Evolutionary conservation across 768 basidiomycete genomes (phyloP), one percentile per base, ranked within the genome.

Genomic region (Termitomyces sp.): DNA sequence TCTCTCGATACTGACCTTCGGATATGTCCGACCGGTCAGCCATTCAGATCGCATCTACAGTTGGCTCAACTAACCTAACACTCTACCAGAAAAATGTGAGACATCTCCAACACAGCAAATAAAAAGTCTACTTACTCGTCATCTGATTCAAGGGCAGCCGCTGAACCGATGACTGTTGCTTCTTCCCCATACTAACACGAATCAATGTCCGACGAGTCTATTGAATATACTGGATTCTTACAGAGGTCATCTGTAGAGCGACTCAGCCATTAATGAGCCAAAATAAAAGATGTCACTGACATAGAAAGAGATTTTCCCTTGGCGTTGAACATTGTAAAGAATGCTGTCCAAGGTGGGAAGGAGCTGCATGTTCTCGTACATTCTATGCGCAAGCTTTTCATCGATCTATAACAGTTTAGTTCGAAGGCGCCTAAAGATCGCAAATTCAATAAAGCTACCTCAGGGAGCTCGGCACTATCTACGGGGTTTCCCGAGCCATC

Each of bases 241-340:
- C 94, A 72, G 73, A 90, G 43, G 91, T 91, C 86, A 93, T 91
- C 91, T 91, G 65, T 17, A 41, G 35, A 17, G 25, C 39, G 6
- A 16, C 14, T 48, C n/a, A 49, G 27, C 35, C 3, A 40, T 28
- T 32, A 14, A 21, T 58, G 16, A 35, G 30, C 40, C 5, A 45
- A 1, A n/a, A 47, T 46, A 40, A 17, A 10, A 19, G 27, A 19
- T 40, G 11, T 9, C 21, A 73, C 87, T 64, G 67, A 91, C 92
- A 68, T 92, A 94, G 70, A 93, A 94, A 5, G 89, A 89, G 62
- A 92, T 92, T 71, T 91, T 92, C 27, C 94, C 94, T 69, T 98
- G 94, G 8, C 94, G 83, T 67, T 98, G 94, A 9, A 94, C 85
- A 63, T 94, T 94, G 71, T 94, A 91, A 16, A 98, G 77, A 35